Evolutionary conservation across 176 grass and related monocot genomes (phyloP).

Genomic region (Tillandsia fasciculata): DNA sequence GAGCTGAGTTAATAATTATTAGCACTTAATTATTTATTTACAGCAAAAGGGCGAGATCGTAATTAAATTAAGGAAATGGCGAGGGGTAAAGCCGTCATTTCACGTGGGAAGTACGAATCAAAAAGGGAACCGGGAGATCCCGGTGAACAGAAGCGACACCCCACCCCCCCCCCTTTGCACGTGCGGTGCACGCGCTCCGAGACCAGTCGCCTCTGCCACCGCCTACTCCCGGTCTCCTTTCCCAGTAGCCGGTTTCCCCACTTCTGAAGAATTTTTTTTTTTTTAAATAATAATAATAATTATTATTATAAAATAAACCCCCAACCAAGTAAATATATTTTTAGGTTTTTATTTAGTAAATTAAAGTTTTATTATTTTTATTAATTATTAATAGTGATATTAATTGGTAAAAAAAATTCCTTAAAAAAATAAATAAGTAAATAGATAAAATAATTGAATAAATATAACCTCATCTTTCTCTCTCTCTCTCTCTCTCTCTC

Average conservation of each 20-base stretch:
- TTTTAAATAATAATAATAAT: background rate
- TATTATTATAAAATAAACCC: background rate
- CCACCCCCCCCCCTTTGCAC: conserved; percentile 20
- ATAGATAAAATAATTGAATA: conserved; percentile 18
- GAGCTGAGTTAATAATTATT: background rate
- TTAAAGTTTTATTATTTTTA: background rate
- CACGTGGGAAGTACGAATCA: background rate
- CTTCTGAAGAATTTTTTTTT: background rate
- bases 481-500: background rate
- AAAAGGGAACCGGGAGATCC: conserved; percentile 5
- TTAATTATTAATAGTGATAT: background rate
- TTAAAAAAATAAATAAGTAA: background rate
- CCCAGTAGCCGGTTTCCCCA: background rate
- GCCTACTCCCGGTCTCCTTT: background rate
- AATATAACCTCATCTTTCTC: conserved; percentile 26
- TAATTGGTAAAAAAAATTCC: background rate
- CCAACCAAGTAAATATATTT: background rate
- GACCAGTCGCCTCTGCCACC: background rate
- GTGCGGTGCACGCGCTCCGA: conserved; percentile 28
- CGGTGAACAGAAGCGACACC: conserved; percentile 16
- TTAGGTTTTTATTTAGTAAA: background rate
- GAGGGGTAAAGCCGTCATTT: conserved; percentile 11
- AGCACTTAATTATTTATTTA: background rate
- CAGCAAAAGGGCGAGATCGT: background rate
- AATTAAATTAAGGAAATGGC: background rate